Conservation (phyloP, 495 filamentous ascomycete species). For the Penicillium angulare region DNA sequence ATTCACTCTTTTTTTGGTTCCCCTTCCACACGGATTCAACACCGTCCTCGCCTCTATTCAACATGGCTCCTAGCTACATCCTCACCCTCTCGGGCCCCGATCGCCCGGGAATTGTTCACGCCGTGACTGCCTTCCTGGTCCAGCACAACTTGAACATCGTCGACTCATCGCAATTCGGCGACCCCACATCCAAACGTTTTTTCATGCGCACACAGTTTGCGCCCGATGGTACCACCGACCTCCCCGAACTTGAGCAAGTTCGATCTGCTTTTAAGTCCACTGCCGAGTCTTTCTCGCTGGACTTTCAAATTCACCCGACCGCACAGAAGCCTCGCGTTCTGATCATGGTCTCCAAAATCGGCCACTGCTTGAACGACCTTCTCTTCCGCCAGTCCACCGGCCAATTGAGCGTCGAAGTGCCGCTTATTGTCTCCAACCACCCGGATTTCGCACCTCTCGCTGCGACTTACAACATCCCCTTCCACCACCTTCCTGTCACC, state of each 20-base stretch:
- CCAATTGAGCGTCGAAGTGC: constrained; percentile 63
- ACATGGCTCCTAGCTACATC: constrained; percentile 56
- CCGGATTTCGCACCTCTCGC: constrained; percentile 66
- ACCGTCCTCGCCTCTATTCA: constrained; percentile 23
- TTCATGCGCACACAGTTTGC: constrained; percentile 78
- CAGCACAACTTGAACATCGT: constrained; percentile 67
- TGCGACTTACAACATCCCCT: constrained; percentile 66
- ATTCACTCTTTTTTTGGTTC: background rate
- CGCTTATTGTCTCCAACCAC: constrained; percentile 69
- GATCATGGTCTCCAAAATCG: constrained; percentile 82
- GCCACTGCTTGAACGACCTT: constrained; percentile 78
- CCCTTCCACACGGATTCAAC: constrained; percentile 42
- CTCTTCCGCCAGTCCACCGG: constrained; percentile 64
- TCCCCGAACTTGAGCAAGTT: constrained; percentile 44
- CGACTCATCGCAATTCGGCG: constrained; percentile 72
- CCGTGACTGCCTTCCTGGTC: constrained; percentile 69
- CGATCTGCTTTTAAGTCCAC: constrained; percentile 49
- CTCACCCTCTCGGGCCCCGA: constrained; percentile 75
- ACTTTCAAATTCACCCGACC: constrained; percentile 61
- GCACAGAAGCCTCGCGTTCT: constrained; percentile 64
- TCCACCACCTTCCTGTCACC: constrained; percentile 70
- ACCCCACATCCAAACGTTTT: constrained; percentile 62
- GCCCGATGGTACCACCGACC: constrained; percentile 32
- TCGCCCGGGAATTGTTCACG: constrained; percentile 72
- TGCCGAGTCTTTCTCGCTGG: constrained; percentile 55